Base-by-base conservation (phyloP, 2,329 filamentous ascomycete genomes). In the Coniochaeta pulveracea region DNA sequence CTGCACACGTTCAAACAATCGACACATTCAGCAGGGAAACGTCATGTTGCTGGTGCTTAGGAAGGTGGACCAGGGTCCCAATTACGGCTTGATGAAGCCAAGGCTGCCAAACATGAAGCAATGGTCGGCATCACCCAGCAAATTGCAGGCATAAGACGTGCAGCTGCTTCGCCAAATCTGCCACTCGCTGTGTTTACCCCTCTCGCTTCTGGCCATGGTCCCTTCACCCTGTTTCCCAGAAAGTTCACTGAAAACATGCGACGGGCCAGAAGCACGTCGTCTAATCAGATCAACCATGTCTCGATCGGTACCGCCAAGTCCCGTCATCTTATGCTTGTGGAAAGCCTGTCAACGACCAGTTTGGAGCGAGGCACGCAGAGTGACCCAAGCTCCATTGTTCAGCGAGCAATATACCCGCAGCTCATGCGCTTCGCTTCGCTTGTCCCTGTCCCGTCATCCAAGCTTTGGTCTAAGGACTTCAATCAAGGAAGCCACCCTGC, bases 131-230 rank as follows among this genome's bases (percentile, higher is more conserved):
- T 26, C 6, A 26, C 15, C 24, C 6, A n/a, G 24, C 24, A 31
- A 19, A 7, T 31, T 21, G 21, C 28, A 19, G 27, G 27, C 27
- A 19, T 19, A 19, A 30, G n/a, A 16, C 27, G n/a, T 28, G 26
- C 26, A 28, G 26, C 14, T n/a, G n/a, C n/a, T n/a, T n/a, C n/a
- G n/a, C n/a, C n/a, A n/a, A n/a, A 12, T 22, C 18, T 17, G 18
- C 28, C 28, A 22, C 28, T 31, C 3, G 7, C 8, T 22, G 10
- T 28, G 12, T 15, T 18, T 5, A 29, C 27, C 27, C 27, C 27
- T 29, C 27, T 29, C 26, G 26, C 19, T 28, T 28, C 26, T 17
- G 15, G 15, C 21, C 21, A 15, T 14, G 26, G 9, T 28, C 11
- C 27, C 27, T 19, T 17, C 8, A 28, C 15, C 26, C 14, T n/a